Evolutionary conservation across 2,329 filamentous ascomycete species (phyloP).

Genomic region (Lasiodiplodia citricola): DNA sequence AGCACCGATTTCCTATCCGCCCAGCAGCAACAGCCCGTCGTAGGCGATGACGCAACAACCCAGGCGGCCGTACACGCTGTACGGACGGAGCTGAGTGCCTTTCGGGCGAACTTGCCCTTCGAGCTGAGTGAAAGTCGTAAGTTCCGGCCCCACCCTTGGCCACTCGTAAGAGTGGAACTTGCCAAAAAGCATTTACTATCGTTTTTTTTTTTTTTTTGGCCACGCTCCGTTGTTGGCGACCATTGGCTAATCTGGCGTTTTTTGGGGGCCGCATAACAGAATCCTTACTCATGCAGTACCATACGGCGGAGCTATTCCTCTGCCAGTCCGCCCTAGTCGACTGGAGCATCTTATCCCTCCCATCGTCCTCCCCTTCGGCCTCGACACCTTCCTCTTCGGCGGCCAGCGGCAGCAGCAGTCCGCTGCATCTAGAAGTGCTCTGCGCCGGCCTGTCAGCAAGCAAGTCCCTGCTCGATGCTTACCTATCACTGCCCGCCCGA

Average conservation of each 20-base stretch:
- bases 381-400: not conserved
- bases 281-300: conserved; percentile 47
- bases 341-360: conserved; percentile 32
- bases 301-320: conserved; percentile 47
- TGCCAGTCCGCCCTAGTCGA: conserved; percentile 47
- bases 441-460: conserved; percentile 33
- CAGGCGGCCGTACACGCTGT: not conserved
- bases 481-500: conserved; percentile 42
- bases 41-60: not conserved
- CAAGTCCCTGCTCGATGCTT: conserved; percentile 36
- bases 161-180: too few species aligned
- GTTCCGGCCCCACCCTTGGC: not conserved
- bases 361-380: not conserved
- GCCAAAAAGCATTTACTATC: not conserved
- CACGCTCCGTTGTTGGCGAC: not conserved
- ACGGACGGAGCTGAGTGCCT: not conserved
- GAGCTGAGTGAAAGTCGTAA: not conserved
- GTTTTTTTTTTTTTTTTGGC: not conserved
- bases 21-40: not conserved
- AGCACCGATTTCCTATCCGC: not conserved
- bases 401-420: not conserved
- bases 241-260: not conserved
- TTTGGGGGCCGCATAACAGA: conserved; percentile 32
- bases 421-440: conserved; percentile 30
- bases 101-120: not conserved